These are phyloP conservation scores for Flagelloscypha sp. DNA, from an alignment of 768 basidiomycete genomes.

Conservation along the genomic window DNA sequence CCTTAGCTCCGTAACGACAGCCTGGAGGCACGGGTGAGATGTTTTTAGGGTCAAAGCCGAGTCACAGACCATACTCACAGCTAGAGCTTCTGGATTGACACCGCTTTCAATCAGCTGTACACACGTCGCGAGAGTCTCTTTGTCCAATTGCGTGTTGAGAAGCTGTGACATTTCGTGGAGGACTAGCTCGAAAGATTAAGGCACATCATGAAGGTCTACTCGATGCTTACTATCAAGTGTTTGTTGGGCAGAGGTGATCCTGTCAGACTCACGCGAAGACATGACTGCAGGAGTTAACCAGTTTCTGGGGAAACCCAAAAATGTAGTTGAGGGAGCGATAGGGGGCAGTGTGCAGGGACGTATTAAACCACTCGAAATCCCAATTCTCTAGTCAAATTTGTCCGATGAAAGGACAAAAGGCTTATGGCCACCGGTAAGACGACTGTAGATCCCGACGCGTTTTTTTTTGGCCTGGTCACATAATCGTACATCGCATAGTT, in stretches of 20 bases:
- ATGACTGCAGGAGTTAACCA: too few species aligned
- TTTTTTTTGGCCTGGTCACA: too few species aligned
- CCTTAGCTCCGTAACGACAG: conserved; percentile 77
- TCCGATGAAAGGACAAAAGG: too few species aligned
- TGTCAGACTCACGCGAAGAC: conserved; percentile 47
- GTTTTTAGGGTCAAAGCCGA: conserved; percentile 1
- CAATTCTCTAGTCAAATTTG: too few species aligned
- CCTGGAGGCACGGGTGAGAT: conserved; percentile 33
- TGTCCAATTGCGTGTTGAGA: conserved; percentile 80
- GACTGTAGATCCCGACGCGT: too few species aligned
- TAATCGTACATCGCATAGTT: too few species aligned
- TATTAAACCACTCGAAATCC: too few species aligned
- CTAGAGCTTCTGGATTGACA: conserved; percentile 86
- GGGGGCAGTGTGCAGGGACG: too few species aligned
- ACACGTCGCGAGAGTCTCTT: conserved; percentile 86
- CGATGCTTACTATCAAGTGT: conserved; percentile 57
- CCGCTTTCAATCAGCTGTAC: conserved; percentile 89
- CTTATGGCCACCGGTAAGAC: too few species aligned
- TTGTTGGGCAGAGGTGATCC: conserved; percentile 55
- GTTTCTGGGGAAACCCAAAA: too few species aligned
- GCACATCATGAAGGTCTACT: conserved; percentile 1
- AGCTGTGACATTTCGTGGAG: conserved; percentile 84
- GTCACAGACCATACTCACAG: conserved; percentile 44
- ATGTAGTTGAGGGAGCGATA: too few species aligned
- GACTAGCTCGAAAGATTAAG: conserved; percentile 33